Conservation (phyloP, 768 basidiomycete species). For the Sporobolomyces phaffii region DNA sequence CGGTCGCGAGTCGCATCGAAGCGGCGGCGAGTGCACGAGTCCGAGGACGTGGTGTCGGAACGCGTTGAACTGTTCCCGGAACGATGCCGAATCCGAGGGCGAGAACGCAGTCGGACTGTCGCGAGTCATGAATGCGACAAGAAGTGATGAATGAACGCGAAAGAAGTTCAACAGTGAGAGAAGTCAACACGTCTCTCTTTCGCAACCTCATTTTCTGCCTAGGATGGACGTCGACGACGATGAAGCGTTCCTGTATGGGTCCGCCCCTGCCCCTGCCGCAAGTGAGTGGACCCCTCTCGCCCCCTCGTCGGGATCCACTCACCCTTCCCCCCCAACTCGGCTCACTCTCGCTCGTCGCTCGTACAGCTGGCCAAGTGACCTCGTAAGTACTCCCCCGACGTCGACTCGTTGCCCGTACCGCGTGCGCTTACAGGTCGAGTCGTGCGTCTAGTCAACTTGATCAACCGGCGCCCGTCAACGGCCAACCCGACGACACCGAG, state of each 20-base stretch:
- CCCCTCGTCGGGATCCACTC: no score
- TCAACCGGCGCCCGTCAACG: slow-evolving; percentile 51
- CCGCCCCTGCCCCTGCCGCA: not conserved
- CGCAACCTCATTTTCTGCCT: no score
- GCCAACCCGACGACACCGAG: slow-evolving; percentile 48
- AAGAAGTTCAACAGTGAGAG: not conserved
- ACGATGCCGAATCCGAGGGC: slow-evolving; percentile 8
- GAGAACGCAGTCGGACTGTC: not conserved
- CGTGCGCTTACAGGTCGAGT: no score
- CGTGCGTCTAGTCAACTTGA: slow-evolving; percentile 6
- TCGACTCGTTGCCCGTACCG: no score
- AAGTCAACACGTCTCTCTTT: not conserved
- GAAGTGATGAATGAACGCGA: not conserved
- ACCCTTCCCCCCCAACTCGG: no score
- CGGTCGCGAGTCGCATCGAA: slow-evolving; percentile 8
- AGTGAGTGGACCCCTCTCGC: not conserved
- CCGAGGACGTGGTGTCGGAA: slow-evolving; percentile 16
- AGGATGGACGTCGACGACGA: slow-evolving; percentile 35
- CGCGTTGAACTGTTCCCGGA: slow-evolving; percentile 22
- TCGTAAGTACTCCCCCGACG: no score
- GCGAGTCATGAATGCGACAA: not conserved
- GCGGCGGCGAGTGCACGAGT: slow-evolving; percentile 13
- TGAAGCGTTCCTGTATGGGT: slow-evolving; percentile 40
- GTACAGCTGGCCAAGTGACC: no score
- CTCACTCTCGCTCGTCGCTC: no score